A percentile compares a stretch with the other conserved stretches of the same genome.
phyloP scores from a whole-genome alignment of 176 grass and related monocot genomes.

The Carex kokanica region DNA sequence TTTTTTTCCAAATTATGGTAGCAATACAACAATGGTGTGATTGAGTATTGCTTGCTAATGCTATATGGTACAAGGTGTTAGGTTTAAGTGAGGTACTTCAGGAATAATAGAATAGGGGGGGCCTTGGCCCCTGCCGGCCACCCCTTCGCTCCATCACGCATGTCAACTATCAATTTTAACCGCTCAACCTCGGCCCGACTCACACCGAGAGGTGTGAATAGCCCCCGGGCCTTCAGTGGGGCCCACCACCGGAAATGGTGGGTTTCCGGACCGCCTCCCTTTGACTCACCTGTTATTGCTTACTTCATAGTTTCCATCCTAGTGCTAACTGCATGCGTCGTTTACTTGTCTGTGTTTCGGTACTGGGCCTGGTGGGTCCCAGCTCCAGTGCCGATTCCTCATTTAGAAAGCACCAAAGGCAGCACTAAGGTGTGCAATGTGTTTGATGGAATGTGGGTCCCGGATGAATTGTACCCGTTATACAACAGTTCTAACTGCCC shows the following conservation, averaged over 20 bases:
- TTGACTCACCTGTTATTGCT: slow-evolving; percentile 41
- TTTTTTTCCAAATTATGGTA: neutral
- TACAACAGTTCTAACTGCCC: slow-evolving; percentile 91
- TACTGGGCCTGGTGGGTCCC: slow-evolving; percentile 46
- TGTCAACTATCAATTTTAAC: slow-evolving; percentile 60
- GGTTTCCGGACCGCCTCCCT: slow-evolving; percentile 36
- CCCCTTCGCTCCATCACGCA: slow-evolving; percentile 9
- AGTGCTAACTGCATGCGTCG: slow-evolving; percentile 48
- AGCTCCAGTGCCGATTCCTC: slow-evolving; percentile 27
- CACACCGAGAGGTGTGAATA: slow-evolving; percentile 48
- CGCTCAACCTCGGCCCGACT: slow-evolving; percentile 56
- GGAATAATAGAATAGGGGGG: neutral
- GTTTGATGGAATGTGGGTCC: slow-evolving; percentile 83
- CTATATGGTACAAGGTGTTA: neutral
- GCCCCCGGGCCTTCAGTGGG: slow-evolving; percentile 41
- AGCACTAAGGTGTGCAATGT: slow-evolving; percentile 48
- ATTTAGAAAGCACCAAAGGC: neutral
- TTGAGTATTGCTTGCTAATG: neutral
- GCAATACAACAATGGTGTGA: neutral
- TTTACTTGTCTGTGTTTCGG: slow-evolving; percentile 55
- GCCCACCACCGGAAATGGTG: slow-evolving; percentile 67
- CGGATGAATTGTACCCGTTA: slow-evolving; percentile 46
- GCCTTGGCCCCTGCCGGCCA: neutral
- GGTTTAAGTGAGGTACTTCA: neutral
- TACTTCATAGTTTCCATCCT: slow-evolving; percentile 50